Evolutionary conservation across 2,329 filamentous ascomycete genomes (phyloP), one percentile per base, ranked within the genome.

Genomic region (Epichloe sp.): DNA sequence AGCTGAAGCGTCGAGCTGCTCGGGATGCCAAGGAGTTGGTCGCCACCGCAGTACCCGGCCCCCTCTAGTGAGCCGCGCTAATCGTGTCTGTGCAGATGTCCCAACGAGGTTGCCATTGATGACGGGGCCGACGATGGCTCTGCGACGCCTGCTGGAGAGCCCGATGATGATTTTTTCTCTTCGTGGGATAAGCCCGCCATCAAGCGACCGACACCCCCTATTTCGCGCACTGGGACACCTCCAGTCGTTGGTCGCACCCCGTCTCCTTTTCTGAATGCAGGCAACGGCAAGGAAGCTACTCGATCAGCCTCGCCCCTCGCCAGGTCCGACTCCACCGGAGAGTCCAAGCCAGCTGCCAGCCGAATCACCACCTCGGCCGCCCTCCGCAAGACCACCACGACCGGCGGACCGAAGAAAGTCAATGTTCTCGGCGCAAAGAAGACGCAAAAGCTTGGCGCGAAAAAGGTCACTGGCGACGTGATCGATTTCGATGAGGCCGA

Each of bases 181-280:
- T 96, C 89, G 0, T 98, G 91, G 93, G 93, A 97, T 64, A 96
- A 97, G 73, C 93, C 93, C 21, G 80, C 89, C 4, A 94, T 98
- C 71, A 98, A 97, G 77, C 83, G 89, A 60, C 91, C 91, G 37
- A 96, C 88, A 57, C 95, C 95, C 95, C 91, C 93, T 15, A 79
- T 93, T 43, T 96, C 91, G 38, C 85, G 93, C 63, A 93, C 88
- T 43, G 83, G 82, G 48, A 97, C 93, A 3, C 91, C 91, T 14
- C 84, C 87, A 3, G 80, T 86, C 11, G 77, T 87, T 59, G 85
- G 85, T 61, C 85, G 90, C 59, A 90, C 86, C 11, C 79, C 82
- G 4, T 96, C 91, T n/a, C 91, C 93, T 1, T 95, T 96, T 76
- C 76, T 96, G 54, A 90, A 82, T 64, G 77, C 87, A 14, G 82